Conservation (phyloP, 805 yeast genomes). For the Pichia manshurica region DNA sequence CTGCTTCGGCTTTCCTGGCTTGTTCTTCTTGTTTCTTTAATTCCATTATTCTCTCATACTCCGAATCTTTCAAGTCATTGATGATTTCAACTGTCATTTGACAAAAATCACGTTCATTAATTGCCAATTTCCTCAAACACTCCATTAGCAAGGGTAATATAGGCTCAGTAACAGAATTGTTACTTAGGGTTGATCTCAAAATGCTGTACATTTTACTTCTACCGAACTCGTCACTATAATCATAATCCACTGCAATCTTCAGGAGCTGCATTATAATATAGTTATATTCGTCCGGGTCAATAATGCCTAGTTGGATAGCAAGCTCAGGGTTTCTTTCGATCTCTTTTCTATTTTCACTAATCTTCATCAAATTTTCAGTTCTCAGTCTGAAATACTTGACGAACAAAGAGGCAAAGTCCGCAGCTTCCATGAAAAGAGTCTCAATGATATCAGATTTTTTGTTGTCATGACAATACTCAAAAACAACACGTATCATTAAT, state of each 20-base stretch:
- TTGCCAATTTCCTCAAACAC: slow-evolving; percentile 64
- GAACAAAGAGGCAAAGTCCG: slow-evolving; percentile 57
- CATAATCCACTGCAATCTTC: slow-evolving; percentile 61
- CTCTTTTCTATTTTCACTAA: slow-evolving; percentile 20
- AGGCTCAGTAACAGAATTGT: slow-evolving; percentile 49
- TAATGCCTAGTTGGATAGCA: slow-evolving; percentile 26
- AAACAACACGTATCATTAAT: slow-evolving; percentile 63
- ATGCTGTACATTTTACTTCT: slow-evolving; percentile 66
- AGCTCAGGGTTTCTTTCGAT: slow-evolving; percentile 15
- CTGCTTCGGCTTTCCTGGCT: neutral
- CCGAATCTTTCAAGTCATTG: slow-evolving; percentile 74
- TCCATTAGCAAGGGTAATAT: slow-evolving; percentile 52
- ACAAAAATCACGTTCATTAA: slow-evolving; percentile 77
- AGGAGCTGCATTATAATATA: slow-evolving; percentile 73
- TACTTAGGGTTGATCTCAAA: slow-evolving; percentile 52
- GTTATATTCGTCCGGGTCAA: slow-evolving; percentile 54
- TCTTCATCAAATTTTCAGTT: slow-evolving; percentile 23
- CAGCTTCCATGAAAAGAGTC: slow-evolving; percentile 70
- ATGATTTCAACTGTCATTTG: slow-evolving; percentile 81
- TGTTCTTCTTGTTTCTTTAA: slow-evolving; percentile 1
- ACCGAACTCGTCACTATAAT: slow-evolving; percentile 87
- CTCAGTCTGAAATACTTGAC: slow-evolving; percentile 52
- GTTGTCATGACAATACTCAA: slow-evolving; percentile 54
- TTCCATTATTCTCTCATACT: slow-evolving; percentile 29
- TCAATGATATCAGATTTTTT: slow-evolving; percentile 53